Evolutionary conservation across 75 land plant species (phyloP), one percentile per base, ranked within the genome.

Genomic region (Azolla pinnata): DNA sequence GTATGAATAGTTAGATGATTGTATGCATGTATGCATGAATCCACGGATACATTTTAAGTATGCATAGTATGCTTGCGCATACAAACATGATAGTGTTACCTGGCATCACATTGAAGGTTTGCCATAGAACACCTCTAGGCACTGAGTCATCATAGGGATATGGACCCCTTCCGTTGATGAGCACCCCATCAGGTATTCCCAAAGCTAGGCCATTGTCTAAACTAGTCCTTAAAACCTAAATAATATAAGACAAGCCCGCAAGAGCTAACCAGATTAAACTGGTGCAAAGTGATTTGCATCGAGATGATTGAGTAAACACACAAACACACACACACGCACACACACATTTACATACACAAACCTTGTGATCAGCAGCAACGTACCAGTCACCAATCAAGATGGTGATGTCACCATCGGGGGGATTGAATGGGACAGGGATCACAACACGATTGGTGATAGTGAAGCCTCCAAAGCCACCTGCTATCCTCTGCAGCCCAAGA

Each of bases 61-160:
- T 35, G 40, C 40, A 5, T 35, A 35, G n/a, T n/a, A n/a, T n/a
- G n/a, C n/a, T n/a, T n/a, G n/a, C n/a, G n/a, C n/a, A n/a, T n/a
- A n/a, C n/a, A n/a, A n/a, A n/a, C n/a, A n/a, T n/a, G n/a, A n/a
- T n/a, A n/a, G n/a, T n/a, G n/a, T n/a, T 26, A 83, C 90, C 90
- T 71, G 78, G 86, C 0, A 75, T 48, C 5, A 89, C 90, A 56
- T 70, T 78, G 47, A 78, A 68, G n/a, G 78, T 75, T 31, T 77
- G 77, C 53, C 68, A 63, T 0, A 77, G 77, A 62, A 72, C 76
- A 31, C 78, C 75, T 24, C 47, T 56, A 1, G 81, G 84, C 5
- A 84, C 81, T 0, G 85, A 74, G 24, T 57, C 24, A 29, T 52
- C 53, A 46, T 29, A 61, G 3, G 44, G 9, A 29, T 61, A 63